Evolutionary conservation across 805 yeast species (phyloP).

Genomic region (Starmera caribaea): DNA sequence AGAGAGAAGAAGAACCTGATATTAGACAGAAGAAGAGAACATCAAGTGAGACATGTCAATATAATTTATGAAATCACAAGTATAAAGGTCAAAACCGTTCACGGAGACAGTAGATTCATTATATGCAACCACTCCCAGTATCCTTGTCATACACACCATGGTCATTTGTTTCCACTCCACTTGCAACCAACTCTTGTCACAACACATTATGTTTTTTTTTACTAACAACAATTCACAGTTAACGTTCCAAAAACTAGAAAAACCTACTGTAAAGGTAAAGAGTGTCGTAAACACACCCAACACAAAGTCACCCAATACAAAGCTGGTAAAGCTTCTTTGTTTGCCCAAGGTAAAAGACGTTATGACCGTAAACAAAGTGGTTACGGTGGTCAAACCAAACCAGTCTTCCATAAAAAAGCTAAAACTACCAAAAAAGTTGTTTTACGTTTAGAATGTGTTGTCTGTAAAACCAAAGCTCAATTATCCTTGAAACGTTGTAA

Average conservation of each 20-base stretch:
- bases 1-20: no score
- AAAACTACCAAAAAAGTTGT: slow-evolving; percentile 99
- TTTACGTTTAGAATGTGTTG: slow-evolving; percentile 97
- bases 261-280: slow-evolving; percentile 99
- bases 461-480: slow-evolving; percentile 98
- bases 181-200: no score
- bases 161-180: no score
- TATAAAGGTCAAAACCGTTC: no score
- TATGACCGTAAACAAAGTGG: slow-evolving; percentile 99
- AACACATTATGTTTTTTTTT: no score
- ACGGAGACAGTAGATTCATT: no score
- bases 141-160: no score
- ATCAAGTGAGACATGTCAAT: no score
- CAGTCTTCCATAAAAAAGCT: slow-evolving; percentile 99
- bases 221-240: slow-evolving; percentile 44
- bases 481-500: slow-evolving; percentile 98
- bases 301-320: slow-evolving; percentile 99
- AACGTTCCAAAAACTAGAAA: slow-evolving; percentile 99
- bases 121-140: no score
- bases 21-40: no score
- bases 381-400: slow-evolving; percentile 99
- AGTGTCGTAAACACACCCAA: slow-evolving; percentile 99
- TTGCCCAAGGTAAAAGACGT: slow-evolving; percentile 99
- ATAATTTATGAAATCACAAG: no score
- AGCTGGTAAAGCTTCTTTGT: slow-evolving; percentile 99